Percentiles rank a stretch among this genome's conserved stretches.
Evolutionary conservation across 208 protist genomes (phyloP).

Genomic region (Wallacemonas sp.): DNA sequence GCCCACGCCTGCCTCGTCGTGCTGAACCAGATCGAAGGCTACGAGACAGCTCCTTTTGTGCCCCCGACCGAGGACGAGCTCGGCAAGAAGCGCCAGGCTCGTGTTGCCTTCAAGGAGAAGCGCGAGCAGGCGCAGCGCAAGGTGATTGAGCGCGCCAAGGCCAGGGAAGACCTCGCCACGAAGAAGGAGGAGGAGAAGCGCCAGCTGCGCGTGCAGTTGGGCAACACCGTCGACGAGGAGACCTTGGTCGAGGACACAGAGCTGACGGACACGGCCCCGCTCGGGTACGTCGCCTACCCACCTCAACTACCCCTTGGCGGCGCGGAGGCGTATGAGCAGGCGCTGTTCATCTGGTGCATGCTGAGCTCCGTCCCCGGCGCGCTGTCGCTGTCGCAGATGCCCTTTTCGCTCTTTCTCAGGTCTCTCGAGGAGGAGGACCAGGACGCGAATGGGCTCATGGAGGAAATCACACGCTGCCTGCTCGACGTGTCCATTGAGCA

Average conservation of each 20-base stretch:
- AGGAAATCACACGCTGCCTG: constrained; percentile 68
- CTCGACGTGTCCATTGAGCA: constrained; percentile 59
- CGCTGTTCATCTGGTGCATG: constrained; percentile 81
- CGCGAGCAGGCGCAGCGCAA: constrained; percentile 62
- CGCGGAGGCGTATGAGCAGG: constrained; percentile 62
- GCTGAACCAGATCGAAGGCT: constrained; percentile 87
- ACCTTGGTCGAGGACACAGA: constrained; percentile 46
- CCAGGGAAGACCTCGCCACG: constrained; percentile 49
- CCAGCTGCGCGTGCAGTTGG: constrained; percentile 52
- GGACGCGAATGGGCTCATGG: constrained; percentile 78
- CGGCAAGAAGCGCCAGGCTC: constrained; percentile 53
- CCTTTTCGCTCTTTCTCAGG: constrained; percentile 74
- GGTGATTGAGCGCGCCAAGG: constrained; percentile 41
- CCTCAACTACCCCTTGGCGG: constrained; percentile 34
- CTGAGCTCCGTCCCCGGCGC: constrained; percentile 59
- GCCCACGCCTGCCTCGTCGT: constrained; percentile 74
- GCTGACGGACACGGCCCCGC: constrained; percentile 40
- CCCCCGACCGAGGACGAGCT: constrained; percentile 54
- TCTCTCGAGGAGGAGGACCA: constrained; percentile 61
- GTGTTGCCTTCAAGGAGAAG: constrained; percentile 56
- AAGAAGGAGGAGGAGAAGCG: constrained; percentile 69
- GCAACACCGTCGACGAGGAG: constrained; percentile 27
- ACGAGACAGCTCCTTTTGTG: constrained; percentile 57
- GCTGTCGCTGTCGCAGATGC: constrained; percentile 78
- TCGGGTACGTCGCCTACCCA: constrained; percentile 61